Conservation (phyloP, 352 stramenopile genomes). For the Phytopythium chamaehyphon region DNA sequence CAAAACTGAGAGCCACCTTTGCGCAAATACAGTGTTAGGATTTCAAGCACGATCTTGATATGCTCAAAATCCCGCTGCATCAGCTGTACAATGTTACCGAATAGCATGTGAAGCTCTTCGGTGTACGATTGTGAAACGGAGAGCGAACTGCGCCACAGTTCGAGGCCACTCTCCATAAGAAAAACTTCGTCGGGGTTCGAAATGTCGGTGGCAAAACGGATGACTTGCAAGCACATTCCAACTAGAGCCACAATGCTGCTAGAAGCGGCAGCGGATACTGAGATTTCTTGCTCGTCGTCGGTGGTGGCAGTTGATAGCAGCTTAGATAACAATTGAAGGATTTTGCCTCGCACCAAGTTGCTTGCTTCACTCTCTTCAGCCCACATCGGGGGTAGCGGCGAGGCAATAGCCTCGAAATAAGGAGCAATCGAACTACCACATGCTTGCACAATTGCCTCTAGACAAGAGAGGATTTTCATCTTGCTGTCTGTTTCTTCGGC, state of each 20-base stretch:
- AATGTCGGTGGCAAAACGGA: slow-evolving; percentile 69
- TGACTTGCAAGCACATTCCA: slow-evolving; percentile 68
- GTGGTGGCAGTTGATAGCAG: slow-evolving; percentile 59
- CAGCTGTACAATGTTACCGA: slow-evolving; percentile 53
- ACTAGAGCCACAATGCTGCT: slow-evolving; percentile 37
- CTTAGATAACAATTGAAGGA: slow-evolving; percentile 70
- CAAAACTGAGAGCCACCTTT: slow-evolving; percentile 61
- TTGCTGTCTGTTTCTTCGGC: slow-evolving; percentile 67
- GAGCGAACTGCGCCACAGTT: slow-evolving; percentile 64
- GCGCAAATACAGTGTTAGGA: slow-evolving; percentile 64
- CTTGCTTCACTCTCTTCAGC: slow-evolving; percentile 60
- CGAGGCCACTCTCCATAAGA: slow-evolving; percentile 78
- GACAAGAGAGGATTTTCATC: slow-evolving; percentile 68
- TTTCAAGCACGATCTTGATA: slow-evolving; percentile 43
- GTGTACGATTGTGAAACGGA: slow-evolving; percentile 50
- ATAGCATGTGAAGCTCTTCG: slow-evolving; percentile 62
- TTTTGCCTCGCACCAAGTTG: slow-evolving; percentile 80
- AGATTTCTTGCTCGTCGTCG: slow-evolving; percentile 14
- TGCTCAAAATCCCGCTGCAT: slow-evolving; percentile 83
- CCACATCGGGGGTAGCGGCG: slow-evolving; percentile 70
- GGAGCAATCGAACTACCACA: slow-evolving; percentile 41
- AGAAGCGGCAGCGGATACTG: slow-evolving; percentile 8
- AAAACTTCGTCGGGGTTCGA: slow-evolving; percentile 82
- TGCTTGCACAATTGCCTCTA: slow-evolving; percentile 70
- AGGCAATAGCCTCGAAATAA: slow-evolving; percentile 62